These are phyloP conservation scores for Lactuca saligna DNA, from an alignment of 129 eudicot genomes.

Conservation along the genomic window DNA sequence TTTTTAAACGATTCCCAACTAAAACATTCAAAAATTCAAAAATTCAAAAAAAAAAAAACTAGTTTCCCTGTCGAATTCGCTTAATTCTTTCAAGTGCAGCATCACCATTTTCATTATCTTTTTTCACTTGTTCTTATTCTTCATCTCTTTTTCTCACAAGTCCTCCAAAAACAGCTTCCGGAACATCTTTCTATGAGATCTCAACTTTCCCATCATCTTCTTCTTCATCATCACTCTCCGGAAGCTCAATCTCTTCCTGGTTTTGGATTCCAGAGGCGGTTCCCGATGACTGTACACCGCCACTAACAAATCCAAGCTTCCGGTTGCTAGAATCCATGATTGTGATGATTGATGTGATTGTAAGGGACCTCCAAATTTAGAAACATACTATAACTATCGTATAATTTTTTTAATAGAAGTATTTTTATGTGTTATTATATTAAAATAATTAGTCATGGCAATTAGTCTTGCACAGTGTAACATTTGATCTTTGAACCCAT, in stretches of 20 bases:
- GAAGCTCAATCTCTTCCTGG: slow-evolving; percentile 81
- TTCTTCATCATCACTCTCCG: slow-evolving; percentile 73
- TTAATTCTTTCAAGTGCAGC: slow-evolving; percentile 78
- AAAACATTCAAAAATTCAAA: slow-evolving; percentile 7
- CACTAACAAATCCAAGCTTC: slow-evolving; percentile 69
- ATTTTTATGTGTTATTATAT: no score
- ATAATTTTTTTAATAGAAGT: no score
- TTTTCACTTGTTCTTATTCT: slow-evolving; percentile 23
- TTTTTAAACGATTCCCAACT: slow-evolving; percentile 19
- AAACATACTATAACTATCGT: no score
- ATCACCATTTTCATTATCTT: slow-evolving; percentile 34
- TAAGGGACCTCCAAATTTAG: no score
- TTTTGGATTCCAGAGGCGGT: slow-evolving; percentile 39
- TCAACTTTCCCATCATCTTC: slow-evolving; percentile 64
- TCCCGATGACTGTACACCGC: slow-evolving; percentile 52
- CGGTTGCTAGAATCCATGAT: slow-evolving; percentile 36
- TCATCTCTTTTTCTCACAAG: slow-evolving; percentile 53
- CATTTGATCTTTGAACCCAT: no score
- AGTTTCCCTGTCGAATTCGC: slow-evolving; percentile 54
- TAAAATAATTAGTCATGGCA: no score
- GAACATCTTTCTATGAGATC: slow-evolving; percentile 75
- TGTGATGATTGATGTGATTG: no score
- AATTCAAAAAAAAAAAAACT: background rate
- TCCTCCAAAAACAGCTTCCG: slow-evolving; percentile 78
- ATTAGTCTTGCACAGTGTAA: no score